Evolutionary conservation across 192 early-diverging fungal species (phyloP).

Genomic region (Oehlia diaphana): DNA sequence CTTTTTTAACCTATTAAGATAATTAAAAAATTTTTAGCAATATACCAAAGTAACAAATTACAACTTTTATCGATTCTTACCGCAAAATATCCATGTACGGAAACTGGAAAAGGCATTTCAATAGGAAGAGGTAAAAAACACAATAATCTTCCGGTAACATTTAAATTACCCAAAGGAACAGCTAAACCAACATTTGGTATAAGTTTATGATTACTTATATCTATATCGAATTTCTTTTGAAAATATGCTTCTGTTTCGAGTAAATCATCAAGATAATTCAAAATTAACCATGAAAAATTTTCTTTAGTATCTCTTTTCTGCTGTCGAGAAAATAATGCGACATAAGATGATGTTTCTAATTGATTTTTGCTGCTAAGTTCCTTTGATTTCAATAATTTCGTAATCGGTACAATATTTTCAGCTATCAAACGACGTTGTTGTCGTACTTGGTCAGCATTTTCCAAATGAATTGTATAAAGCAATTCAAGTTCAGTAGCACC

Average conservation of each 20-base stretch:
- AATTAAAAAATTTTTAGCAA: no score
- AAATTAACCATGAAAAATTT: constrained; percentile 23
- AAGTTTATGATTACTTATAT: constrained; percentile 7
- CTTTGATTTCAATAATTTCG: neutral
- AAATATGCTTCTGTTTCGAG: neutral
- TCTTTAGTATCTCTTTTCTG: neutral
- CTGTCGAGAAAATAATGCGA: neutral
- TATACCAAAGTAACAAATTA: no score
- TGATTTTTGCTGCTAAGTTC: neutral
- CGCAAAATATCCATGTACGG: constrained; percentile 43
- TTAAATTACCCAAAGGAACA: constrained; percentile 5
- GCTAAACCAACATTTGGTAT: constrained; percentile 45
- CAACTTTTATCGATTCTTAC: constrained; percentile 2
- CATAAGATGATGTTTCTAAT: constrained; percentile 7
- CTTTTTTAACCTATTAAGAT: neutral
- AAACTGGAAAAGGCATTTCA: constrained; percentile 31
- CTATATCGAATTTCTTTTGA: neutral
- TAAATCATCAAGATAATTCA: constrained; percentile 33
- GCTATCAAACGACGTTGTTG: neutral
- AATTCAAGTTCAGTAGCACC: neutral
- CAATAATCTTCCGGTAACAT: constrained; percentile 31
- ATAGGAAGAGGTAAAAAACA: constrained; percentile 43
- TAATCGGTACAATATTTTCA: neutral
- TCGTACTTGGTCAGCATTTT: neutral
- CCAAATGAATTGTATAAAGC: neutral